Conservation (phyloP, 306 rosid species). For the Acacia acuminata region DNA sequence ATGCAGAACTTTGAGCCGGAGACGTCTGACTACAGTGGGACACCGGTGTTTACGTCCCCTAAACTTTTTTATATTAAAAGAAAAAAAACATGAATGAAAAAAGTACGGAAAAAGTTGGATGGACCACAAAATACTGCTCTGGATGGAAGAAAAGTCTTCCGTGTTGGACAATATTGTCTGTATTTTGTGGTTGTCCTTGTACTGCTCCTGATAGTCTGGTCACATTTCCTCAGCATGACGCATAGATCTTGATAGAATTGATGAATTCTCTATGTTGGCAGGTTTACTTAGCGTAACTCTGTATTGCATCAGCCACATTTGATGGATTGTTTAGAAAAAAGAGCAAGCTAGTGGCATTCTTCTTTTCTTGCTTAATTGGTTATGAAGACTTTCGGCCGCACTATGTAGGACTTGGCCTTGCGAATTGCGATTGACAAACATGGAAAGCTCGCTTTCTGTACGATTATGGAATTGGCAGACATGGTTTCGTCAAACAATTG, state of each 20-base stretch:
- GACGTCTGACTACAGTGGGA: no score
- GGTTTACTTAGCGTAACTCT: background rate
- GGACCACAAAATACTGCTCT: no score
- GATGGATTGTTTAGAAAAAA: background rate
- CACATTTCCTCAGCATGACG: background rate
- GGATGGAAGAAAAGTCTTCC: no score
- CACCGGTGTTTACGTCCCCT: no score
- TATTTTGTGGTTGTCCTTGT: background rate
- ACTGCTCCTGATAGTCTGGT: background rate
- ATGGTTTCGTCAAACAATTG: conserved; percentile 36
- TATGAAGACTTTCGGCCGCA: background rate
- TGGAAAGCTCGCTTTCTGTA: background rate
- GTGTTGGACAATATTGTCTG: no score
- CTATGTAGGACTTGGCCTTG: background rate
- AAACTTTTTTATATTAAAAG: no score
- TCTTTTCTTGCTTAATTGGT: background rate
- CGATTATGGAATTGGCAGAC: conserved; percentile 43
- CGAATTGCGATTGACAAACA: background rate
- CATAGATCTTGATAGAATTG: background rate
- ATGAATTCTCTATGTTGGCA: background rate
- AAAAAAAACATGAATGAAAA: no score
- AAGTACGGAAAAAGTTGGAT: no score
- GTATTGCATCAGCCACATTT: background rate
- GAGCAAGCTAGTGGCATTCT: background rate
- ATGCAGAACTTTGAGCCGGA: no score